These are phyloP conservation scores for Vigna mungo DNA, from an alignment of 306 rosid genomes.

Conservation along the genomic window DNA sequence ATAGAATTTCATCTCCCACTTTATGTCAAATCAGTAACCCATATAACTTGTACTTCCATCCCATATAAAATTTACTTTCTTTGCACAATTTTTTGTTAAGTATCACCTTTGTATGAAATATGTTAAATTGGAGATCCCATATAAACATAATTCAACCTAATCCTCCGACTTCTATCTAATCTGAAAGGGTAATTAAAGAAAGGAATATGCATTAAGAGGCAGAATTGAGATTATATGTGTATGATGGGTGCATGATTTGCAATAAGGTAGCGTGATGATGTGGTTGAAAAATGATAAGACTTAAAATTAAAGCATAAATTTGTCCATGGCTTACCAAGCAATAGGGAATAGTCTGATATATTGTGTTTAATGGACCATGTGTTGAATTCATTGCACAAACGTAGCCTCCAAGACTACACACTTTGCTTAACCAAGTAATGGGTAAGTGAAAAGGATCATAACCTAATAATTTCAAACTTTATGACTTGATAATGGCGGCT, in stretches of 20 bases:
- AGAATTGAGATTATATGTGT: not conserved
- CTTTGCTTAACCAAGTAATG: conserved; percentile 16
- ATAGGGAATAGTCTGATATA: conserved; percentile 11
- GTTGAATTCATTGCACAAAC: conserved; percentile 38
- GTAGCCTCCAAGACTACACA: conserved; percentile 11
- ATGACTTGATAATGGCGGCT: conserved; percentile 32
- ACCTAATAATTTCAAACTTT: conserved; percentile 41
- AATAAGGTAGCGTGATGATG: too few species aligned
- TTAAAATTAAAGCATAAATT: conserved; percentile 38
- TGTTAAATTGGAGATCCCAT: too few species aligned
- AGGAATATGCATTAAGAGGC: not conserved
- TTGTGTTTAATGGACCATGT: conserved; percentile 31
- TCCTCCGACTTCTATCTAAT: not conserved
- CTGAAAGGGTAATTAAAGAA: not conserved
- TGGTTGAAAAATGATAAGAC: conserved; percentile 38
- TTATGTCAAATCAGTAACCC: too few species aligned
- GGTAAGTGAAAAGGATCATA: conserved; percentile 21
- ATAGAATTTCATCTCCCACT: too few species aligned
- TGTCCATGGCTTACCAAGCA: conserved; percentile 40
- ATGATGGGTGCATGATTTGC: conserved; percentile 28
- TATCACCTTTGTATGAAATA: too few species aligned
- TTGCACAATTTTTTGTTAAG: not conserved
- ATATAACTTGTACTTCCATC: not conserved
- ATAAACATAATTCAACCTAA: too few species aligned
- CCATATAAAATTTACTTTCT: not conserved